Evolutionary conservation across 2,329 filamentous ascomycete genomes (phyloP).

Genomic region (Trichoderma sp.): DNA sequence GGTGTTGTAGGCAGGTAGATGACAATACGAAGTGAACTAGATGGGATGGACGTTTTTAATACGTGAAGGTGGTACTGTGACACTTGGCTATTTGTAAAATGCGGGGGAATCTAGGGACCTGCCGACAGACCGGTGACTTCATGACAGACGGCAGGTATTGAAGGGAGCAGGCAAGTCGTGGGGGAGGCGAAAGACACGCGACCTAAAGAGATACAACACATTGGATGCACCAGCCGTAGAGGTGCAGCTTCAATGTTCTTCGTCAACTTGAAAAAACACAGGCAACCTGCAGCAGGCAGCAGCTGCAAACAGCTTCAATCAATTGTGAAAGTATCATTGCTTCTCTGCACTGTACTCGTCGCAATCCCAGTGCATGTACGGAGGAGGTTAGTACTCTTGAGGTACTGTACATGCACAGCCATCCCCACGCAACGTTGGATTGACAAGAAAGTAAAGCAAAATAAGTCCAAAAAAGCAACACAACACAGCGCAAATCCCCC

Average conservation of each 20-base stretch:
- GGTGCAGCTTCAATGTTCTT: neutral
- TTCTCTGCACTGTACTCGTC: neutral
- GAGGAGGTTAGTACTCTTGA: neutral
- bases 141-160: neutral
- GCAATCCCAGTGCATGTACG: neutral
- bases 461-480: neutral
- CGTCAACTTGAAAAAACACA: neutral
- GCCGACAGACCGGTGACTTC: constrained; percentile 7
- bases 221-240: neutral
- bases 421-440: neutral
- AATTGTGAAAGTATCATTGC: neutral
- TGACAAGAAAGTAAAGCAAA: neutral
- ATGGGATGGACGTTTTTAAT: neutral
- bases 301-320: neutral
- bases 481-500: neutral
- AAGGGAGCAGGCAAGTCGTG: neutral
- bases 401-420: neutral
- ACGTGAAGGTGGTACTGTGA: neutral
- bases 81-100: constrained; percentile 7
- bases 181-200: neutral
- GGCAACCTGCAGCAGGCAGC: neutral
- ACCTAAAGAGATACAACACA: neutral
- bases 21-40: neutral
- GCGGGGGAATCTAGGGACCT: constrained; percentile 22
- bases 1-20: neutral